Conservation (phyloP, 2,329 filamentous ascomycete species). For the Blumeriella jaapii region DNA sequence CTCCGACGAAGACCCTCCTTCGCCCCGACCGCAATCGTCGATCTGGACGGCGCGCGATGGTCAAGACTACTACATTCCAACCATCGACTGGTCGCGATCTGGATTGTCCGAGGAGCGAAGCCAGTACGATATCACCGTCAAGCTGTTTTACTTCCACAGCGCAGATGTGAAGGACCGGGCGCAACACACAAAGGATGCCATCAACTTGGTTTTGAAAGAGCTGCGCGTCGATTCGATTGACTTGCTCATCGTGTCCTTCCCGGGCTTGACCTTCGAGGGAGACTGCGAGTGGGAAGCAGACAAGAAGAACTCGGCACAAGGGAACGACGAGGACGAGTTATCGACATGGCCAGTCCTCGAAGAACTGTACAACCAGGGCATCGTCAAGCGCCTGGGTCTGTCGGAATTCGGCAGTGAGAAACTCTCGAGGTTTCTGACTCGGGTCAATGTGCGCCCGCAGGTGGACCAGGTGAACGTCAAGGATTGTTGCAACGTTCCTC, state of each 20-base stretch:
- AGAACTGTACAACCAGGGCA: slow-evolving; percentile 55
- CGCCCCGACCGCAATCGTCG: slow-evolving; percentile 19
- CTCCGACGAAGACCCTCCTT: slow-evolving; percentile 24
- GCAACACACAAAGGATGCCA: slow-evolving; percentile 63
- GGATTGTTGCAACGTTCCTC: slow-evolving; percentile 92
- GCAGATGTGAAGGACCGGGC: slow-evolving; percentile 53
- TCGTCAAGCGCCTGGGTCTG: slow-evolving; percentile 67
- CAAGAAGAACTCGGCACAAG: slow-evolving; percentile 47
- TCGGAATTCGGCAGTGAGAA: slow-evolving; percentile 86
- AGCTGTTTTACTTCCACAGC: slow-evolving; percentile 81
- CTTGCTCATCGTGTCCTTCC: slow-evolving; percentile 85
- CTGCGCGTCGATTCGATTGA: slow-evolving; percentile 67
- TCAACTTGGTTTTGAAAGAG: slow-evolving; percentile 70
- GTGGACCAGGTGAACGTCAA: slow-evolving; percentile 95
- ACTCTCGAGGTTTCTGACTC: slow-evolving; percentile 62
- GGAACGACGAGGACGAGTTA: slow-evolving; percentile 55
- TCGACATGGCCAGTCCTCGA: slow-evolving; percentile 64
- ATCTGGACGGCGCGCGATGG: slow-evolving; percentile 60
- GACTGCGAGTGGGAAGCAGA: slow-evolving; percentile 74
- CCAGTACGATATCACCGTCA: slow-evolving; percentile 90
- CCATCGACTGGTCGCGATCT: slow-evolving; percentile 58
- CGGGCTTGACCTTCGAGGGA: slow-evolving; percentile 85
- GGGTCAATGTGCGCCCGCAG: slow-evolving; percentile 59
- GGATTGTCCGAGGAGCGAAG: slow-evolving; percentile 69
- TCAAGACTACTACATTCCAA: slow-evolving; percentile 61